Evolutionary conservation across 2,329 filamentous ascomycete genomes (phyloP), one percentile per base, ranked within the genome.

Genomic region (Dothidotthia symphoricarpi): DNA sequence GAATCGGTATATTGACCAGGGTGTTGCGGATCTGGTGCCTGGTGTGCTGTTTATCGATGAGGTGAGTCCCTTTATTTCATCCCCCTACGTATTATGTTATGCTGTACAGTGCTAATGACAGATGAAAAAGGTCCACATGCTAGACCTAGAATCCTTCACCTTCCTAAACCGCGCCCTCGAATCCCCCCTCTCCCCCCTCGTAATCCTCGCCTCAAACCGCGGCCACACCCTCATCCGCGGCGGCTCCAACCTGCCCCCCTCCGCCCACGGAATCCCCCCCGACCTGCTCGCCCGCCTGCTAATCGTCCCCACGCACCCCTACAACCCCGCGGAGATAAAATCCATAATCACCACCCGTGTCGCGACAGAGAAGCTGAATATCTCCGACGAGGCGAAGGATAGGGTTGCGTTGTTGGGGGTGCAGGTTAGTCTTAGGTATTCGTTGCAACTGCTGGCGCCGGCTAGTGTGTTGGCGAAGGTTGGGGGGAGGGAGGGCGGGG

Each of bases 21-120:
- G 93, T 46, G 89, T 97, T 22, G 93, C 93, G 6, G 93, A 98
- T 73, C 80, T 98, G 41, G 90, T 98, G n/a, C 93, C 93, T 2
- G 93, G 93, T 55, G 93, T 98, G 44, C 76, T 98, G 32, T 98
- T 98, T 73, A 98, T 98, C 57, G 93, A 98, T 61, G 93, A 98
- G 81, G 89, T 93, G 80, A 48, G 69, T 49, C 16, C n/a, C 2
- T 22, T 9, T 22, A 5, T 9, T 9, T 22, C 19, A 22, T 22
- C 19, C 19, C 19, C 19, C 19, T 9, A 22, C n/a, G n/a, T n/a
- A n/a, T n/a, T n/a, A n/a, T n/a, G n/a, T n/a, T n/a, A n/a, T n/a
- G n/a, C 12, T 14, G 13, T 22, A 28, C 14, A 22, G 4, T 22
- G 13, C 25, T 29, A 30, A 37, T 44, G 68, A 55, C 60, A 40